These are phyloP conservation scores for Warburgia ugandensis DNA, from an alignment of 164 flowering plant species.

Conservation along the genomic window DNA sequence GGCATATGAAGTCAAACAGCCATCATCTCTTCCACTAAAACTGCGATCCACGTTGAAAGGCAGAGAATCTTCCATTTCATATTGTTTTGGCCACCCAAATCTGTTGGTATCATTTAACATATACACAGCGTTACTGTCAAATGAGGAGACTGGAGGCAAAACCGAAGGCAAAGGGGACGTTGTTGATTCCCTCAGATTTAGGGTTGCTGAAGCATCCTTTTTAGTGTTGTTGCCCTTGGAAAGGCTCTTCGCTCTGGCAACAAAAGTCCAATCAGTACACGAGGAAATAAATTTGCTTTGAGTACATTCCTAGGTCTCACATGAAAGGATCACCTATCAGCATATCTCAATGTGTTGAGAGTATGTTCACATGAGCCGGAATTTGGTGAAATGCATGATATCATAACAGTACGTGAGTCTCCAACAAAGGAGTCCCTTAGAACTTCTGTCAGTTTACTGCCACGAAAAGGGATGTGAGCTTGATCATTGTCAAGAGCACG, in stretches of 20 bases:
- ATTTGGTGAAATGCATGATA: conserved; percentile 89
- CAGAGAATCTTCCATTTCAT: conserved; percentile 33
- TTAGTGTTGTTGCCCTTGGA: conserved; percentile 66
- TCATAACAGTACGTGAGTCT: conserved; percentile 91
- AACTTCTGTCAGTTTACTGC: conserved; percentile 93
- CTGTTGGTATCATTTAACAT: conserved; percentile 32
- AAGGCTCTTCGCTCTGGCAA: conserved; percentile 76
- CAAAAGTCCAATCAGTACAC: neutral
- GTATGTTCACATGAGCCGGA: conserved; percentile 94
- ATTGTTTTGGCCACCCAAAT: conserved; percentile 39
- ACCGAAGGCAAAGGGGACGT: conserved; percentile 37
- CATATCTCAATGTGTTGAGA: conserved; percentile 88
- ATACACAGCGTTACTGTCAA: conserved; percentile 30
- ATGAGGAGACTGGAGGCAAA: conserved; percentile 33
- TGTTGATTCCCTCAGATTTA: conserved; percentile 49
- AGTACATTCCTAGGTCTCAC: neutral
- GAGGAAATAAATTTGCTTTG: neutral
- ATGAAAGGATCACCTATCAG: conserved; percentile 59
- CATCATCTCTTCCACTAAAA: conserved; percentile 32
- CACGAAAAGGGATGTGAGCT: conserved; percentile 91
- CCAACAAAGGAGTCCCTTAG: conserved; percentile 93
- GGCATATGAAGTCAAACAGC: conserved; percentile 20
- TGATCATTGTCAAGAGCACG: conserved; percentile 96
- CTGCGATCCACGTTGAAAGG: conserved; percentile 41
- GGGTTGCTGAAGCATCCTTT: conserved; percentile 39